Percentiles rank a stretch among this genome's conserved stretches.
Evolutionary conservation across 2,329 filamentous ascomycete genomes (phyloP).

Genomic region (Didymella keratinophila): DNA sequence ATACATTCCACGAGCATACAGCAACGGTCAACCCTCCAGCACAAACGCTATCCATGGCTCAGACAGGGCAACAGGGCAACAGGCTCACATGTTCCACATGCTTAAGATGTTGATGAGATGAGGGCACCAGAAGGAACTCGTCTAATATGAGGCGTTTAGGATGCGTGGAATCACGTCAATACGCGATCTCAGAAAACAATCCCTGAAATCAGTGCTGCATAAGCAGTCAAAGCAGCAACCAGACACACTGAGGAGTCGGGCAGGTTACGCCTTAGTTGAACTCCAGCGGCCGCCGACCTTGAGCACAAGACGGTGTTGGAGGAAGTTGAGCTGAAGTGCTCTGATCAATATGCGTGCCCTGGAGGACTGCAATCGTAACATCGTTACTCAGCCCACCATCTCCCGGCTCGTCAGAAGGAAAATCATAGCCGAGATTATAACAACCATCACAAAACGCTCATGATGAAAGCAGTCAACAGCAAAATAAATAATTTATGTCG

Average conservation of each 20-base stretch:
- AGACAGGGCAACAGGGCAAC: neutral
- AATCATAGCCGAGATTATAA: neutral
- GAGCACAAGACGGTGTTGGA: neutral
- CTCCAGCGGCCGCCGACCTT: neutral
- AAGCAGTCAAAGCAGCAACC: neutral
- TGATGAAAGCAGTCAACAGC: neutral
- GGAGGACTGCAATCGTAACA: neutral
- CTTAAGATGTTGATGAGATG: neutral
- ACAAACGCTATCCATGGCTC: neutral
- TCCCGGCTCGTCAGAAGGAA: neutral
- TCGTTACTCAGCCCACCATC: neutral
- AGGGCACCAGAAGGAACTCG: neutral
- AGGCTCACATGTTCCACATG: neutral
- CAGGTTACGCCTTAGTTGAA: neutral
- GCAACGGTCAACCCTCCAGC: neutral
- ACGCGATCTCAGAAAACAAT: neutral
- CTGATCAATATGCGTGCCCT: neutral
- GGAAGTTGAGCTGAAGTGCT: neutral
- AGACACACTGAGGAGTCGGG: neutral
- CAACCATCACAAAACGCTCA: too few relatives aligned
- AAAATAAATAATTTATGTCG: neutral
- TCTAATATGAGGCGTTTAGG: neutral
- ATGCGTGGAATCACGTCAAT: neutral
- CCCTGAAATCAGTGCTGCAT: neutral
- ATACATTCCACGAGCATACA: too few relatives aligned